phyloP scores from a whole-genome alignment of 139 green algal genomes.

The Pedinophyceae sp. region DNA sequence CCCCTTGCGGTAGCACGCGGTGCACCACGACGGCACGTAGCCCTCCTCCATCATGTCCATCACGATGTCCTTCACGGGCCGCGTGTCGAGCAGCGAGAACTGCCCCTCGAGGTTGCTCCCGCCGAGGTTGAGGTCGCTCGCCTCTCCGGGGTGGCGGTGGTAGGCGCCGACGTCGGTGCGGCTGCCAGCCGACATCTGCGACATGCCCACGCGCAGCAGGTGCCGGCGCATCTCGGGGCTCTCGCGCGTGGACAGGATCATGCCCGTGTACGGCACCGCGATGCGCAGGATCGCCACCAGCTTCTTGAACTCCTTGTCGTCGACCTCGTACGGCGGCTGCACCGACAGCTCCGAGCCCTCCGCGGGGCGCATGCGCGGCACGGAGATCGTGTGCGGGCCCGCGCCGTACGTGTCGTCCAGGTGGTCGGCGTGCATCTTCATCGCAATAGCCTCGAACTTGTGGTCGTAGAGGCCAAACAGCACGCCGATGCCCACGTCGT shows the following conservation, averaged over 20 bases:
- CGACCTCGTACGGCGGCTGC: conserved; percentile 19
- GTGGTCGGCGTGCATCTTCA: conserved; percentile 45
- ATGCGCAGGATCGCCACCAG: conserved; percentile 48
- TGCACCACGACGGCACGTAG: conserved; percentile 56
- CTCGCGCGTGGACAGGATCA: conserved; percentile 50
- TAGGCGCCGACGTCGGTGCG: conserved; percentile 51
- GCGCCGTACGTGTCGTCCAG: conserved; percentile 42
- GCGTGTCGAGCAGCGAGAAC: conserved; percentile 38
- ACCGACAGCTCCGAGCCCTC: conserved; percentile 34
- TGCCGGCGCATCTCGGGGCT: conserved; percentile 32
- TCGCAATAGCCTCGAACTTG: conserved; percentile 35
- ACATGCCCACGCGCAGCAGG: conserved; percentile 40
- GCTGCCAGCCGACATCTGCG: conserved; percentile 43
- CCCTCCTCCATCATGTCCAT: conserved; percentile 36
- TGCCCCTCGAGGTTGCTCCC: conserved; percentile 30
- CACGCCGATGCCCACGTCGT: conserved; percentile 48
- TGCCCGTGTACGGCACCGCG: conserved; percentile 52
- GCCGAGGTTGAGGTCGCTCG: conserved; percentile 25
- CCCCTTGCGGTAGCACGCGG: conserved; percentile 55
- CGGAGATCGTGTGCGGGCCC: conserved; percentile 41
- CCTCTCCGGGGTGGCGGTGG: conserved; percentile 25
- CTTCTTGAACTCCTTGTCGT: conserved; percentile 50
- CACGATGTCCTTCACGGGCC: conserved; percentile 28
- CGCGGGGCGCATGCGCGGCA: conserved; percentile 48
- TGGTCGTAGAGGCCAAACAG: conserved; percentile 54